These are phyloP conservation scores for Phytophthora crassamura DNA, from an alignment of 352 stramenopile species.

Conservation along the genomic window DNA sequence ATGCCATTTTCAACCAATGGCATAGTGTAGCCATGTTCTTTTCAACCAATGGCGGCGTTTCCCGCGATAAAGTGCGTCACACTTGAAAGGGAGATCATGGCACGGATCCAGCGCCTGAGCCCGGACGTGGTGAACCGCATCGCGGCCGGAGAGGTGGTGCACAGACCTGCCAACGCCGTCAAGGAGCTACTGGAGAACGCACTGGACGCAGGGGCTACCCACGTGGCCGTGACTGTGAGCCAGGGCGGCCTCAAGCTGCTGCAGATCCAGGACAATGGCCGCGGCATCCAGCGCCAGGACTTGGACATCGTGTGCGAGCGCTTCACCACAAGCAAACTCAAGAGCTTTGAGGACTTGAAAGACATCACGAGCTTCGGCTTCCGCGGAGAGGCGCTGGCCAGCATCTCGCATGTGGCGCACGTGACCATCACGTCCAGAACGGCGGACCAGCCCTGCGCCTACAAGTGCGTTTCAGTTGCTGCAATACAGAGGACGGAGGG, in stretches of 20 bases:
- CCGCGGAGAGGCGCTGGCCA: conserved; percentile 98
- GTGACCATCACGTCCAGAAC: conserved; percentile 92
- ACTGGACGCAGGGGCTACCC: conserved; percentile 94
- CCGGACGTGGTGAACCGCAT: conserved; percentile 96
- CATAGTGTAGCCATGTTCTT: background rate
- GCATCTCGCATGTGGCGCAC: conserved; percentile 95
- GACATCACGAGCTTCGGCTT: conserved; percentile 98
- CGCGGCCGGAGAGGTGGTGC: conserved; percentile 95
- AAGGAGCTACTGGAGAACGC: conserved; percentile 99
- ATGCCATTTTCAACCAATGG: too few relatives aligned
- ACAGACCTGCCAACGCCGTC: conserved; percentile 93
- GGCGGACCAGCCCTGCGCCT: conserved; percentile 75
- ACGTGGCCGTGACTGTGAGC: conserved; percentile 79
- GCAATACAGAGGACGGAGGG: background rate
- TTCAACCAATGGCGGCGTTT: conserved; percentile 45
- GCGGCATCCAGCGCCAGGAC: conserved; percentile 93
- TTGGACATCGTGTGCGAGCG: conserved; percentile 96
- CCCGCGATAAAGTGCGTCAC: conserved; percentile 56
- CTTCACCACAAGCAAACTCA: conserved; percentile 98
- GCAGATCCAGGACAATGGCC: conserved; percentile 96
- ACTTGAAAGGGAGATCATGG: conserved; percentile 16
- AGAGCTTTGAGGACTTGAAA: conserved; percentile 95
- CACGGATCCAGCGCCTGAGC: conserved; percentile 88
- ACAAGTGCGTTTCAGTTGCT: conserved; percentile 54
- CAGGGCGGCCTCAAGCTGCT: conserved; percentile 94